Base-by-base conservation (phyloP, 306 rosid genomes). In the Aeschynomene evenia region DNA sequence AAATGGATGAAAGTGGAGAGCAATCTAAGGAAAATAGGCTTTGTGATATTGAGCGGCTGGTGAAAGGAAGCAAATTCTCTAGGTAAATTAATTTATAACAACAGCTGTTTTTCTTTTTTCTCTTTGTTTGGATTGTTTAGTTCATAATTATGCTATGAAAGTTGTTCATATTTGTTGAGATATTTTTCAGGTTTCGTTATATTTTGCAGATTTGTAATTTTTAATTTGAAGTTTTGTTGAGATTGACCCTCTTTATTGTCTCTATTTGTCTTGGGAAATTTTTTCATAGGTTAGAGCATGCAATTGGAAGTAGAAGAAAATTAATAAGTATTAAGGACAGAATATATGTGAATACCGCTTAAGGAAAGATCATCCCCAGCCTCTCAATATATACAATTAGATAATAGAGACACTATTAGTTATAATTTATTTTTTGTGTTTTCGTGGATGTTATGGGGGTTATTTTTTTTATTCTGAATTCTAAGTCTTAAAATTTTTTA, bases 41-140 rank as follows among this genome's bases (percentile, higher is more conserved):
- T 64, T 82, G 75, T 18, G 83, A 77, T 50, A 74, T 82, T 20
- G 83, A 73, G 80, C 67, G 7, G 46, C 43, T 82, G 52, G 68
- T 82, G 43, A 42, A 78, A 52, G 68, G 33, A 39, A 77, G 64
- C 56, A 77, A 29, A 8, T 77, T 82, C 62, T 73, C 85, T 57
- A 77, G 85, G 85, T 82, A 82, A 9, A 26, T 10, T 9, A 61
- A 19, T 74, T 68, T 52, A 50, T 70, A 26, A 6, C 16, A 11
- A 16, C 42, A 15, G 6, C 34, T 36, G 2, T 53, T 65, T 64
- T 51, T 51, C 14, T 7, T 14, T 26, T 12, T 52, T 28, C 58
- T 43, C 58, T 59, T 55, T 73, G 74, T 49, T 26, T 68, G 37
- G 57, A 46, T 75, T 56, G 29, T 31, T 75, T 57, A 24, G 34